Evolutionary conservation across 129 eudicot species (phyloP).

Genomic region (Saussurea involucrata): DNA sequence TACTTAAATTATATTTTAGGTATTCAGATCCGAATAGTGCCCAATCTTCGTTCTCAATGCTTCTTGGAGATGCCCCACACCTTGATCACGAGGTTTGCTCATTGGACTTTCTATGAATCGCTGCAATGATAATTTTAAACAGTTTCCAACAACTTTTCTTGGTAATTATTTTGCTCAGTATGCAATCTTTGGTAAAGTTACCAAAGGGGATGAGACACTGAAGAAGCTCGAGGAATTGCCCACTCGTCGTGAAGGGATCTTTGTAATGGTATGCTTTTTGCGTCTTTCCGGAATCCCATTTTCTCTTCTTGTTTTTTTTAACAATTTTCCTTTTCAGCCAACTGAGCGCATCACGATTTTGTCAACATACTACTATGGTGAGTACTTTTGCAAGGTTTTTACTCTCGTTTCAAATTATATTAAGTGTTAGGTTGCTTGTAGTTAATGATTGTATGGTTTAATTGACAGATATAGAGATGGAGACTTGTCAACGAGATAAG

Average conservation of each 20-base stretch:
- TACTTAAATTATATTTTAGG: constrained; percentile 39
- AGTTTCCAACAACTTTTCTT: background rate
- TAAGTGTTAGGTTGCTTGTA: constrained; percentile 6
- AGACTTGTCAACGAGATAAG: constrained; percentile 74
- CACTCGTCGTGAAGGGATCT: constrained; percentile 94
- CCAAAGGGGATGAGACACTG: constrained; percentile 94
- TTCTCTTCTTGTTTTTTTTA: background rate
- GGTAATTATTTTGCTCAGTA: constrained; percentile 46
- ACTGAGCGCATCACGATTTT: constrained; percentile 81
- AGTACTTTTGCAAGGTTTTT: constrained; percentile 28
- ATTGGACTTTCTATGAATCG: constrained; percentile 7
- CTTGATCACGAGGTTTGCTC: constrained; percentile 83
- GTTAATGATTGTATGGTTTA: constrained; percentile 4
- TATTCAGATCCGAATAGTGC: constrained; percentile 94
- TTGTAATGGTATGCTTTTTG: constrained; percentile 78
- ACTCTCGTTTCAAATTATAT: background rate
- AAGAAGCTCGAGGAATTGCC: constrained; percentile 95
- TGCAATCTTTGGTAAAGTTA: constrained; percentile 94
- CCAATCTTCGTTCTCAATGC: constrained; percentile 92
- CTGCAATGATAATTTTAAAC: background rate
- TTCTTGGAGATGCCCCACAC: constrained; percentile 99
- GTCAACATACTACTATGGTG: constrained; percentile 93
- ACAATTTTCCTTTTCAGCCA: constrained; percentile 52
- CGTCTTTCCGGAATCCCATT: constrained; percentile 1
- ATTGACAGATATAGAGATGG: constrained; percentile 62